Base-by-base conservation (phyloP, 768 basidiomycete genomes). In the Amyloporia xantha region DNA sequence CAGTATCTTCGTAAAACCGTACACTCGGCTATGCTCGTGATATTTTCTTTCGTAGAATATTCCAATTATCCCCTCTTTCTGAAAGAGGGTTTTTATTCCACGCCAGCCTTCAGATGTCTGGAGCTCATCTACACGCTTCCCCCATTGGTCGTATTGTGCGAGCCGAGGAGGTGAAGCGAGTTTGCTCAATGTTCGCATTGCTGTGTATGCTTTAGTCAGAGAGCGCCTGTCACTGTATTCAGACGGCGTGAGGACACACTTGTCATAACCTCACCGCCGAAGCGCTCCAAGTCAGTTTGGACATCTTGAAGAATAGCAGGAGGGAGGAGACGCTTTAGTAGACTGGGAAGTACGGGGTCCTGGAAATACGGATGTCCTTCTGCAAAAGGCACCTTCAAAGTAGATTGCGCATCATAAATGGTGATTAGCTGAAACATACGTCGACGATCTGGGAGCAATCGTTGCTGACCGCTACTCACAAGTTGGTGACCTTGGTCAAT, bases 41-140 rank as follows among this genome's bases (percentile, higher is more conserved):
- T 79, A 79, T 55, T 70, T 74, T 12, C 85, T 74, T 52, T 86
- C 82, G 55, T 84, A 86, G 55, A 81, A 76, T 41, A 85, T 84
- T 10, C 72, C 78, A 1, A 83, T 76, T 17, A 84, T 59, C 7
- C 87, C 87, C 62, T 85, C 84, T 47, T 72, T 68, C 54, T 83
- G 78, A 27, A 74, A 71, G 21, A 79, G 58, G 0, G 73, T 77
- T 62, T 86, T 87, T 54, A 90, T 68, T 17, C 69, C 69, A 12
- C 81, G 69, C 87, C 87, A 91, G 0, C 79, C 84, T 59, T 87
- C 84, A 15, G 81, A 82, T 1, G 84, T 86, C 33, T 79, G 70
- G 0, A 91, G 73, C 3, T 68, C 64, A 61, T 91, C 86, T 6
- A 87, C 66, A 10, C 81, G 76, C 41, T 63, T 59, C 0, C 86